A percentile compares a stretch with the other conserved stretches of the same genome.
Conservation (phyloP, 176 grass and related monocot species). For the Musa beccarii region DNA sequence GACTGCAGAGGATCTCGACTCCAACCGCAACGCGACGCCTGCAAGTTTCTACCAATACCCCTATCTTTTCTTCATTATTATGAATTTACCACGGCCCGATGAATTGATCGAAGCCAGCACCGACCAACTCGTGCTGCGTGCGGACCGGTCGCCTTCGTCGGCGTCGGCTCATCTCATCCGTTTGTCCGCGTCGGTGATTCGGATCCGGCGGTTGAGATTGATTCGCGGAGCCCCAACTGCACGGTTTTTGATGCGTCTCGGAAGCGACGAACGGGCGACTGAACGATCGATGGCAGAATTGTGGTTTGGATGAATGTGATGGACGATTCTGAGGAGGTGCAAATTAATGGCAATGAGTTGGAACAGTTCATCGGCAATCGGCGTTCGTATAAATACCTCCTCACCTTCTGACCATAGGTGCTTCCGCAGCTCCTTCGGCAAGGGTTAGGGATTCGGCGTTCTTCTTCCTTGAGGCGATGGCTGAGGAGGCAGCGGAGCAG, state of each 20-base stretch:
- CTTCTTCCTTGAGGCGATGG: not conserved
- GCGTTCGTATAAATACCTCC: no score
- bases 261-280: not conserved
- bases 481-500: not conserved
- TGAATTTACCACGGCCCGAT: not conserved
- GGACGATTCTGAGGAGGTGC: no score
- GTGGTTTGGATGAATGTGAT: not conserved
- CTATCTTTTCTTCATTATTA: not conserved
- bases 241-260: not conserved
- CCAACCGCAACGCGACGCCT: no score
- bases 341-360: no score
- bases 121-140: not conserved
- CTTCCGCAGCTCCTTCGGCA: not conserved
- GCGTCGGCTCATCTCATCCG: not conserved
- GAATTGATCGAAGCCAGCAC: not conserved
- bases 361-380: no score
- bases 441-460: not conserved
- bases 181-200: not conserved
- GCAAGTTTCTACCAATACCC: not conserved
- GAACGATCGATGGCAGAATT: not conserved
- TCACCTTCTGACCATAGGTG: not conserved
- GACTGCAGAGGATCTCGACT: no score
- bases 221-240: no score
- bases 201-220: no score
- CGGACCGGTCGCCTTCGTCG: not conserved